Evolutionary conservation across 805 yeast genomes (phyloP), one percentile per base, ranked within the genome.

Genomic region (Saccharomyces eubayanus): DNA sequence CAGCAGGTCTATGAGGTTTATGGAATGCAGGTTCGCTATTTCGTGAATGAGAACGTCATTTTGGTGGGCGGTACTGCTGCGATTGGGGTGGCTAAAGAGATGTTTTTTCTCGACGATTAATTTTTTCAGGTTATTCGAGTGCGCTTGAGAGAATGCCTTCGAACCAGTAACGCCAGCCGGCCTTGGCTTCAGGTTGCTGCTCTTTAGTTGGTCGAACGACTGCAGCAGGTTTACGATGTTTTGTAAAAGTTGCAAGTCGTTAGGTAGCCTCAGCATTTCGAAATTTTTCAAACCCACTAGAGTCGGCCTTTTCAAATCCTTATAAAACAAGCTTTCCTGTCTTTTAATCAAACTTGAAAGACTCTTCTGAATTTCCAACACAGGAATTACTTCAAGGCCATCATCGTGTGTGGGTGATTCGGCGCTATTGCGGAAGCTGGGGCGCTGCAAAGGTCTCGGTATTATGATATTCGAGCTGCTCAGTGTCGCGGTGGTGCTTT

Each of bases 181-280:
- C 8, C 11, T 27, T 46, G 1, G 12, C 31, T n/a, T 28, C 14
- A 31, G n/a, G 10, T 46, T 29, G 9, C 20, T 6, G 9, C 20
- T n/a, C 5, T 28, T 27, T 21, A 27, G 12, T 46, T 52, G 52
- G 16, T 29, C 43, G 24, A 36, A 36, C 20, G 21, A 16, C 3
- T 36, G 5, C 24, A 36, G 20, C 20, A 36, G 11, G 24, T 16
- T 36, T 16, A 36, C 43, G 6, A 36, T 36, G 24, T 36, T 36
- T n/a, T 36, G 43, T 16, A 36, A 12, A 16, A 36, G 43, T 16
- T 28, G 28, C 6, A 59, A 49, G 50, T 61, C 65, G 49, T 52
- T 52, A 4, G 69, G 67, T 28, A 61, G 31, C 46, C 62, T 57
- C 27, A 64, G 40, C 41, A 59, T 49, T 51, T 62, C 62, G 46